phyloP scores from a whole-genome alignment of 495 filamentous ascomycete species.

The Glonium stellatum region DNA sequence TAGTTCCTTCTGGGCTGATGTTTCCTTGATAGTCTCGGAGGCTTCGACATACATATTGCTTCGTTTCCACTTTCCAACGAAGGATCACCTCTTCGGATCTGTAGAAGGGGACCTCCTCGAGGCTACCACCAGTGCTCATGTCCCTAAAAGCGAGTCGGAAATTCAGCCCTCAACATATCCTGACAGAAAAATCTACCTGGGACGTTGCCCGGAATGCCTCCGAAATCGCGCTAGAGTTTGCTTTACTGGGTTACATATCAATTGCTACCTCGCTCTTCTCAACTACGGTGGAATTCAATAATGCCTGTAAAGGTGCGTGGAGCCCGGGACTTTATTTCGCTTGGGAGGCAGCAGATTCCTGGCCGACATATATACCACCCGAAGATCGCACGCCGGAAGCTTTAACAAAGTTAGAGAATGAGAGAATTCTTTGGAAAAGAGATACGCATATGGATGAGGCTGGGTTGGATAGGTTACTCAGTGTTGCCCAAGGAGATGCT shows the following conservation, averaged over 20 bases:
- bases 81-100: not conserved
- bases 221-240: constrained; percentile 25
- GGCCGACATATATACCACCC: constrained; percentile 18
- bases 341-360: constrained; percentile 22
- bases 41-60: not conserved
- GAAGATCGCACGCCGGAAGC: constrained; percentile 14
- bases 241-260: constrained; percentile 21
- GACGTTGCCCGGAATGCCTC: constrained; percentile 21
- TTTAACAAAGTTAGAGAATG: constrained; percentile 18
- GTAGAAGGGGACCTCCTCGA: too few relatives aligned
- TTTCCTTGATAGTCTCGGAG: not conserved
- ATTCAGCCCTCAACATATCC: constrained; percentile 21
- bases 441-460: constrained; percentile 13
- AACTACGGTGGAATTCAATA: constrained; percentile 12
- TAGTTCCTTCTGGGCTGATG: not conserved
- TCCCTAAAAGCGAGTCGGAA: constrained; percentile 24
- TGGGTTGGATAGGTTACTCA: constrained; percentile 18
- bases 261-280: constrained; percentile 19
- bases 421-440: constrained; percentile 25
- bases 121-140: not conserved
- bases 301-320: constrained; percentile 18
- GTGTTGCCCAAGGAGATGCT: constrained; percentile 10
- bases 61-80: not conserved
- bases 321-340: constrained; percentile 27
- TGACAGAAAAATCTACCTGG: constrained; percentile 22